Evolutionary conservation across 2,329 filamentous ascomycete genomes (phyloP), one percentile per base, ranked within the genome.

Genomic region (Claviceps digitariae): DNA sequence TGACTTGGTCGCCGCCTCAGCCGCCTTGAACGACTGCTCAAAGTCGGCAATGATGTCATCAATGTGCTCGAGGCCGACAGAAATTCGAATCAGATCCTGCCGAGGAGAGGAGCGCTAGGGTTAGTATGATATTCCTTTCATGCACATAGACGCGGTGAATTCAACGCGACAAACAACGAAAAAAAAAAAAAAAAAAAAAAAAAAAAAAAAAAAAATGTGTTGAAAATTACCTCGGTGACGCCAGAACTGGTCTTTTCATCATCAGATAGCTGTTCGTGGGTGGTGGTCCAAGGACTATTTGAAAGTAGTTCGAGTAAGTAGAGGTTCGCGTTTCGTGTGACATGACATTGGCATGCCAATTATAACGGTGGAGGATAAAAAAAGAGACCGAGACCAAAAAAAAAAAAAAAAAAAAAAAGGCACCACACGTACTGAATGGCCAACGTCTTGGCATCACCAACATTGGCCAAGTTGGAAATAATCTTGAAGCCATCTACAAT

Each of bases 11-110:
- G 75, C 69, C 8, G 73, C 76, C 25, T 68, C 63, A 0, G 79
- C 77, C 27, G 79, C 76, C 65, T 81, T 78, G 70, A 96, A 94
- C 0, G 87, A 87, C 74, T 95, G 90, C 69, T 91, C 85, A 66
- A 97, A 96, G 71, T 97, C 91, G 61, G 83, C 86, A 64, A 95
- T 93, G 63, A 97, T 96, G 65, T 97, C 91, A 72, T 95, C 90
- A 66, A 97, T 95, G 68, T 96, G 90, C 73, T 97, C 91, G 1
- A 86, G 95, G 51, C 91, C 91, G 55, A 96, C 90, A 0, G 90
- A 96, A 64, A 97, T 93, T 57, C 91, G 87, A 69, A 97, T 95
- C 41, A 90, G 82, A 64, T 95, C 91, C 77, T 89, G 43, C 17
- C 17, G 9, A 43, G 36, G 12, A 12, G 9, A 31, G 2, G 2